Conservation (phyloP, 2,329 filamentous ascomycete species). For the Delphinella strobiligena region DNA sequence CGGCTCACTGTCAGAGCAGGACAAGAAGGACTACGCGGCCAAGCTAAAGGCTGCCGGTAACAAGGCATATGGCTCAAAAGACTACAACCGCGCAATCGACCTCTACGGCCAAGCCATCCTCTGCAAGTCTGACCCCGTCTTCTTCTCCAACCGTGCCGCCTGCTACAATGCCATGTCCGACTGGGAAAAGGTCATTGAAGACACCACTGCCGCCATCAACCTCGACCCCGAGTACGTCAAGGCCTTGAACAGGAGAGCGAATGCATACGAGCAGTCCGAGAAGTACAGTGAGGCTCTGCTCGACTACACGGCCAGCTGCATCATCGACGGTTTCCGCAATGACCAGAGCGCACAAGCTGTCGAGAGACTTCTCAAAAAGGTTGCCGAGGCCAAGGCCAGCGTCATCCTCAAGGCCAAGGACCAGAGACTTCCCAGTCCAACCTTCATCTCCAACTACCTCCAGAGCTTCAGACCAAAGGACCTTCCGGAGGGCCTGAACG, state of each 20-base stretch:
- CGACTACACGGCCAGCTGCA: conserved; percentile 97
- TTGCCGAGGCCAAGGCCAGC: conserved; percentile 88
- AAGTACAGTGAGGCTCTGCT: conserved; percentile 89
- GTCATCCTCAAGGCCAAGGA: conserved; percentile 69
- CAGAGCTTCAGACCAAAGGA: conserved; percentile 88
- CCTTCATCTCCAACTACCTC: conserved; percentile 96
- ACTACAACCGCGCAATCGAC: conserved; percentile 86
- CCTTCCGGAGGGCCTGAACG: conserved; percentile 70
- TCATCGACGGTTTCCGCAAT: conserved; percentile 95
- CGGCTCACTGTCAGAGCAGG: conserved; percentile 38
- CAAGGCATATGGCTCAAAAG: conserved; percentile 88
- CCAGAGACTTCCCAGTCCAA: conserved; percentile 85
- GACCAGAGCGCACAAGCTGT: conserved; percentile 79
- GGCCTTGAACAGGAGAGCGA: conserved; percentile 89
- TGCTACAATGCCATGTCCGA: conserved; percentile 89
- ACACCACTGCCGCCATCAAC: conserved; percentile 86
- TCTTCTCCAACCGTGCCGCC: conserved; percentile 96
- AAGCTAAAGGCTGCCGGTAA: conserved; percentile 94
- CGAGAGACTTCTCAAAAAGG: conserved; percentile 89
- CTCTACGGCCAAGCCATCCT: conserved; percentile 93
- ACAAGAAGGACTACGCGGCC: conserved; percentile 74
- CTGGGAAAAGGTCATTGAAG: conserved; percentile 94
- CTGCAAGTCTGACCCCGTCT: conserved; percentile 94
- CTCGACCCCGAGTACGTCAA: conserved; percentile 96
- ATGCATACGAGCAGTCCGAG: conserved; percentile 87